phyloP scores from a whole-genome alignment of 768 basidiomycete genomes.

The Grammothele lineata region DNA sequence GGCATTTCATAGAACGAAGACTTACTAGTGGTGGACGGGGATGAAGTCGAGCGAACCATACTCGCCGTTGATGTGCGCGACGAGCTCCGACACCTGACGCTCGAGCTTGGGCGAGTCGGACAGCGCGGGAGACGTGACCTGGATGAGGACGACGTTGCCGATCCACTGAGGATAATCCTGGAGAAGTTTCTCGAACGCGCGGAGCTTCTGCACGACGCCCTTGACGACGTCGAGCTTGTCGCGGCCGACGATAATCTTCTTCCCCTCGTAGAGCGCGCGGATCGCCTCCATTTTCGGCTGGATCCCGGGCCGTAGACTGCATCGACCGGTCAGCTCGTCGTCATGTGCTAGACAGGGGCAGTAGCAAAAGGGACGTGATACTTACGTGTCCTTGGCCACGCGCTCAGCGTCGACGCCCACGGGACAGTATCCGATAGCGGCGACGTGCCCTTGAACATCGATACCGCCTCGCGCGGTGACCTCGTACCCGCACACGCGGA shows the following conservation, averaged over 20 bases:
- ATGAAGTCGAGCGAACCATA: conserved; percentile 94
- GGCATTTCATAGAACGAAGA: conserved; percentile 12
- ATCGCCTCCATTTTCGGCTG: conserved; percentile 88
- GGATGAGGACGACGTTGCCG: conserved; percentile 82
- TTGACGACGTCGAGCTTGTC: conserved; percentile 99
- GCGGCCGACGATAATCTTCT: conserved; percentile 97
- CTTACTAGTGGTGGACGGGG: conserved; percentile 96
- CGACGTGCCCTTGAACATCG: conserved; percentile 84
- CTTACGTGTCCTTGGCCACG: conserved; percentile 75
- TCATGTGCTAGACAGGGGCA: conserved; percentile 2
- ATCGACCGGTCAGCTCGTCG: background rate
- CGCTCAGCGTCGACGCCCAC: conserved; percentile 94
- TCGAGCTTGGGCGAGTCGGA: conserved; percentile 93
- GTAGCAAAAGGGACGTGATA: background rate
- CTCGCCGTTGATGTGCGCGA: conserved; percentile 93
- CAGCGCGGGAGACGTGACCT: conserved; percentile 91
- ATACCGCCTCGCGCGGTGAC: conserved; percentile 57
- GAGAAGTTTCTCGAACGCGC: conserved; percentile 92
- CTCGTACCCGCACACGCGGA: conserved; percentile 96
- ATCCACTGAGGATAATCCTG: conserved; percentile 95
- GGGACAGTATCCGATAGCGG: conserved; percentile 83
- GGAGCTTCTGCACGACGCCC: conserved; percentile 96
- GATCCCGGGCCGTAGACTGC: conserved; percentile 71
- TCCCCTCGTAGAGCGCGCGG: conserved; percentile 81
- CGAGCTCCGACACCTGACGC: conserved; percentile 88